phyloP scores from a whole-genome alignment of 495 filamentous ascomycete species.

The Corynascus novoguineensis region DNA sequence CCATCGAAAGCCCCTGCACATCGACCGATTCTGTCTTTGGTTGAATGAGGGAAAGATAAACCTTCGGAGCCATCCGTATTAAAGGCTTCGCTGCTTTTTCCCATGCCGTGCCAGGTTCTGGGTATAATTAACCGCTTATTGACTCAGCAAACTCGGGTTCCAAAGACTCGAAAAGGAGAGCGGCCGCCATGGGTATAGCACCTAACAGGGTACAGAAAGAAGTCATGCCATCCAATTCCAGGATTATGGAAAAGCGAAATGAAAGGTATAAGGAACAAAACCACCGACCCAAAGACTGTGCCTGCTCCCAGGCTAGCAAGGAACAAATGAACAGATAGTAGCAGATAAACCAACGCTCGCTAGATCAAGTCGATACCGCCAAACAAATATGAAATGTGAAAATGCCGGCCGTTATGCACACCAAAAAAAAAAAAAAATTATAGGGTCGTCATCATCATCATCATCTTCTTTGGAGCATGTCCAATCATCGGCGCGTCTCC shows the following conservation, averaged over 20 bases:
- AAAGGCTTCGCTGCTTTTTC: conserved; percentile 16
- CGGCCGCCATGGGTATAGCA: conserved; percentile 10
- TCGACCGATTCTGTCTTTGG: background rate
- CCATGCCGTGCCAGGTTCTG: conserved; percentile 18
- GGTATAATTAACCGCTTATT: conserved; percentile 19
- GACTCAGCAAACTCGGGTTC: background rate
- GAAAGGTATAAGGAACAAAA: conserved; percentile 13
- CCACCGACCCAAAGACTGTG: background rate
- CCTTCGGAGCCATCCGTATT: conserved; percentile 9
- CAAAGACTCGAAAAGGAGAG: conserved; percentile 4
- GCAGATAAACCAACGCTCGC: conserved; percentile 24
- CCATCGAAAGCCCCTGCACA: conserved; percentile 7
- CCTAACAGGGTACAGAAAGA: background rate
- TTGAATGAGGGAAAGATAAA: background rate
- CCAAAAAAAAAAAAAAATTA: conserved; percentile 12
- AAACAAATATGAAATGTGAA: conserved; percentile 12
- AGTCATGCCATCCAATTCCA: background rate
- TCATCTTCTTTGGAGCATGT: conserved; percentile 15
- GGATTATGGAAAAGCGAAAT: background rate
- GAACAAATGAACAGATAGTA: background rate
- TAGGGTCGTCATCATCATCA: conserved; percentile 20
- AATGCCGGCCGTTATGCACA: conserved; percentile 14
- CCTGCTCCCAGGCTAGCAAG: background rate
- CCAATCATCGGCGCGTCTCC: background rate
- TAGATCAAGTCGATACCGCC: conserved; percentile 6